Base-by-base conservation (phyloP, 2,329 filamentous ascomycete genomes). In the Claviceps paspali region DNA sequence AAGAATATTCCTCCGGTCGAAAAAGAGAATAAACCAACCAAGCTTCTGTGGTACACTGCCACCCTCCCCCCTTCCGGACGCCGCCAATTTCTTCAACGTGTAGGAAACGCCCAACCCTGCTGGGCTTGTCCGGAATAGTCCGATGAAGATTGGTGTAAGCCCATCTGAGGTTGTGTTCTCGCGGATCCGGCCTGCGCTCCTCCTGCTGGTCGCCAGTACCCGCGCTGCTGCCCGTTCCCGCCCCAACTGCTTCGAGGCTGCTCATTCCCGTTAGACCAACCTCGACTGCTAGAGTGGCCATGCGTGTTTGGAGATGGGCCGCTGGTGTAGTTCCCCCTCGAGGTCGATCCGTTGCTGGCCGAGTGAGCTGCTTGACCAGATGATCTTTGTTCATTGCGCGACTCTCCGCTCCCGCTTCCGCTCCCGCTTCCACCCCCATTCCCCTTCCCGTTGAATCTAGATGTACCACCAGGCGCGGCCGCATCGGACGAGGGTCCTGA, bases 201-300 rank as follows among this genome's bases (percentile, higher is more conserved):
- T 28, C 28, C 33, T 11, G 38, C 27, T 21, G 38, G 38, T 5
- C 41, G 38, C 24, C 38, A 41, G 9, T 28, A 26, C 1, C 38
- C 42, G 2, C 43, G 35, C 4, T 29, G 26, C 9, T 38, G 35
- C 3, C 29, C 36, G 12, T 38, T 17, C n/a, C n/a, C n/a, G 6
- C 39, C 42, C 3, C 45, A 43, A 17, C 51, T 39, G 2, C 50
- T 48, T 9, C 51, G 47, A 6, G 49, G 30, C 6, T 27, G 22
- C 8, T 40, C 38, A 10, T 38, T 34, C 11, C 33, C 15, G 7
- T 15, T 10, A 11, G 31, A 24, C 38, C 44, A 43, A 15, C 36
- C 35, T 29, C n/a, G n/a, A n/a, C 37, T 24, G n/a, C 33, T 34
- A 5, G 18, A 4, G n/a, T 35, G 29, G 2, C 28, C 27, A 19